Conservation (phyloP, 1,139 yeast species). For the Blastobotrys proliferans region DNA sequence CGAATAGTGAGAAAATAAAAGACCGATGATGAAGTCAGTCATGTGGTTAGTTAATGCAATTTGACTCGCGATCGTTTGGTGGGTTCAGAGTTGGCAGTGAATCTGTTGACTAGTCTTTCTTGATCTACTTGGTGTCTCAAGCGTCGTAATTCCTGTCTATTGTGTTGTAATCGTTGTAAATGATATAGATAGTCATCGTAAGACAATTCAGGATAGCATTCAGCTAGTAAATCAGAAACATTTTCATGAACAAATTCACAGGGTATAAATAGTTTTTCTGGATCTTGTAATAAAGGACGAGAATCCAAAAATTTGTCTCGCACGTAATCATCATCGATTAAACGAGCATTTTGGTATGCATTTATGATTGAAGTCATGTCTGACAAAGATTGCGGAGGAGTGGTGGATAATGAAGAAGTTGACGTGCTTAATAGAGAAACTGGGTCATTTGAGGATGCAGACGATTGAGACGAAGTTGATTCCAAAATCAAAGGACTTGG, state of each 20-base stretch:
- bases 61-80: constrained; percentile 4
- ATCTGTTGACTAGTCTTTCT: constrained; percentile 1
- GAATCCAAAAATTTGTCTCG: constrained; percentile 25
- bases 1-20: too few species aligned
- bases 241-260: constrained; percentile 25
- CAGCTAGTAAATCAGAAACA: constrained; percentile 24
- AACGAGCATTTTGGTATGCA: constrained; percentile 5
- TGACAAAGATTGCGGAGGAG: constrained; percentile 5
- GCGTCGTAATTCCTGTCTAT: constrained; percentile 23
- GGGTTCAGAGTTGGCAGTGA: not conserved
- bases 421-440: constrained; percentile 1
- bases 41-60: constrained; percentile 2
- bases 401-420: not conserved
- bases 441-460: not conserved
- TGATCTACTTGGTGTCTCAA: constrained; percentile 20
- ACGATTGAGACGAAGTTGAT: not conserved
- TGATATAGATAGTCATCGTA: constrained; percentile 23
- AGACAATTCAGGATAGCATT: constrained; percentile 23
- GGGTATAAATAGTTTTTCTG: constrained; percentile 28
- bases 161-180: constrained; percentile 23
- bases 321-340: constrained; percentile 15
- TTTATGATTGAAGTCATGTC: constrained; percentile 2
- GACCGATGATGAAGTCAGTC: too few species aligned
- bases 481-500: constrained; percentile 6
- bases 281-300: constrained; percentile 28